These are phyloP conservation scores for Fusarium longipes DNA, from an alignment of 2,329 filamentous ascomycete species.

Conservation along the genomic window DNA sequence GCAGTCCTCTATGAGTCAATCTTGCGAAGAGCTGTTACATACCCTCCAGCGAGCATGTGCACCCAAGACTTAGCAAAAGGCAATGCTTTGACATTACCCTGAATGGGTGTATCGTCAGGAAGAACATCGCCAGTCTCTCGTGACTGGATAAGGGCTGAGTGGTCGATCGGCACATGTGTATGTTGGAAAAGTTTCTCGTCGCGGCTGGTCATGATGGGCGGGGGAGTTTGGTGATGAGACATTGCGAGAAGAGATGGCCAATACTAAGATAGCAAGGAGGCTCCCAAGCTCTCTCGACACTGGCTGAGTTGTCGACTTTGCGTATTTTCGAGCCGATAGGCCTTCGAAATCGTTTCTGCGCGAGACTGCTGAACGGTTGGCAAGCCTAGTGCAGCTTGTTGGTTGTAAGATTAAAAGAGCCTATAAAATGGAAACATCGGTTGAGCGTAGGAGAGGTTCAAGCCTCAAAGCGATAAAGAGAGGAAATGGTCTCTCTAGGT, in stretches of 20 bases:
- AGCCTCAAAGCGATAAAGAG: constrained; percentile 7
- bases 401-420: neutral
- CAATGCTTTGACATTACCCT: constrained; percentile 53
- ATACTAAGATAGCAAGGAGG: neutral
- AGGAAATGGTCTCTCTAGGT: constrained; percentile 5
- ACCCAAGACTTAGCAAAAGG: constrained; percentile 84
- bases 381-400: constrained; percentile 9
- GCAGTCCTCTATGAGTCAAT: neutral
- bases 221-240: constrained; percentile 47
- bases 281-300: neutral
- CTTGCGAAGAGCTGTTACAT: constrained; percentile 50
- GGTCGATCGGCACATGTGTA: constrained; percentile 48
- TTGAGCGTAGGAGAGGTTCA: neutral
- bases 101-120: constrained; percentile 55
- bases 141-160: constrained; percentile 64
- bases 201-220: constrained; percentile 47
- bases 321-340: constrained; percentile 11
- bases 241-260: constrained; percentile 38
- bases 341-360: constrained; percentile 2
- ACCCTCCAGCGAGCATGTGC: constrained; percentile 93
- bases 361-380: constrained; percentile 11
- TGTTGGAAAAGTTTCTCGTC: constrained; percentile 50
- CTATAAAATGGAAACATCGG: neutral
- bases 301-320: neutral
- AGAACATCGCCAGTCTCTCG: constrained; percentile 69